Evolutionary conservation across 148 eudicot species (phyloP).

Genomic region (Selenicereus undatus): DNA sequence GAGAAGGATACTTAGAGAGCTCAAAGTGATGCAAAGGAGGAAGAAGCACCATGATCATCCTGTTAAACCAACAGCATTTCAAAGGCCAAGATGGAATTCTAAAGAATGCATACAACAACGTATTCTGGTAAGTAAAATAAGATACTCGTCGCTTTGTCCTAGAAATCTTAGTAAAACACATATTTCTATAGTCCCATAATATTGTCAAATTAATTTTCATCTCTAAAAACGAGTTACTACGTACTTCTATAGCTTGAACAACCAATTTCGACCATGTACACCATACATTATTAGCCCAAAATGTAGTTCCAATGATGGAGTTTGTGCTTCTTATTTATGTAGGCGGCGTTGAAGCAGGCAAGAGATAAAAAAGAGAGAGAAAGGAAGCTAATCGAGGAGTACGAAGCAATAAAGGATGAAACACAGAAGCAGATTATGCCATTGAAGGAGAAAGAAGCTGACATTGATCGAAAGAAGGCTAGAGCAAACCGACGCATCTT

Average conservation of each 20-base stretch:
- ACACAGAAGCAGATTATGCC: not conserved
- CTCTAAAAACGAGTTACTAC: too few relatives aligned
- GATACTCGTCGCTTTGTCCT: too few relatives aligned
- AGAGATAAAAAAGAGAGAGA: not conserved
- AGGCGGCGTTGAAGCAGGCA: not conserved
- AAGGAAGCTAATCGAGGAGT: not conserved
- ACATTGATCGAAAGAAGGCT: not conserved
- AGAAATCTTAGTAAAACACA: too few relatives aligned
- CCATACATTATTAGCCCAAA: too few relatives aligned
- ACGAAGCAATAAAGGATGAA: not conserved
- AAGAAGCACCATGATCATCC: not conserved
- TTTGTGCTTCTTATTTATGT: not conserved
- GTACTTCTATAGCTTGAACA: too few relatives aligned
- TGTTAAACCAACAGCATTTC: not conserved
- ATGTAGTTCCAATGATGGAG: too few relatives aligned
- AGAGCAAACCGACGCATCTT: not conserved
- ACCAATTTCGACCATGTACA: too few relatives aligned
- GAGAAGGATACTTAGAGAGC: not conserved
- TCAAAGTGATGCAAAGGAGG: not conserved
- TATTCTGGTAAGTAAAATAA: slow-evolving; percentile 2
- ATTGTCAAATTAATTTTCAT: too few relatives aligned
- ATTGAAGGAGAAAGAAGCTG: not conserved
- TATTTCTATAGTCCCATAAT: too few relatives aligned
- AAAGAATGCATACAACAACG: not conserved
- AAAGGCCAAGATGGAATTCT: not conserved